phyloP scores from a whole-genome alignment of 2,329 filamentous ascomycete species.

The Verticillium zaregamsianum region DNA sequence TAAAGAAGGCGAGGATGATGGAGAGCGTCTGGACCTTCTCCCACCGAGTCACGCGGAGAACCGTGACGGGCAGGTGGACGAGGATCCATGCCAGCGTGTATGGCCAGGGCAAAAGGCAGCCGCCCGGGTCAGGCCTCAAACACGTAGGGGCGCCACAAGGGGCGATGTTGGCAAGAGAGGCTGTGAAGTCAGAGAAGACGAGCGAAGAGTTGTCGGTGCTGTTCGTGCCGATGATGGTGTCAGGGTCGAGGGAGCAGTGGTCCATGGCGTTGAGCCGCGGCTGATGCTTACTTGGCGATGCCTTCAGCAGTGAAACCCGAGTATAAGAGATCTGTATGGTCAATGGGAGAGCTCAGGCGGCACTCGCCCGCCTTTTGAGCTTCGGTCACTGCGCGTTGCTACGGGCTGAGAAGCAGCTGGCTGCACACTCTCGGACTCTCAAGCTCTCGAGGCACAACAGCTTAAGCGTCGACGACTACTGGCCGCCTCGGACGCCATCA shows the following conservation, averaged over 20 bases:
- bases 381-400: background rate
- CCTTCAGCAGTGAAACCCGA: background rate
- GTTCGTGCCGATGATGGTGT: background rate
- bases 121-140: conserved; percentile 9
- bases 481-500: background rate
- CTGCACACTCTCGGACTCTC: background rate
- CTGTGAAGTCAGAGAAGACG: background rate
- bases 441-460: background rate
- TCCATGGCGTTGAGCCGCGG: background rate
- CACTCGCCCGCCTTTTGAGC: background rate
- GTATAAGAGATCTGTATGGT: background rate
- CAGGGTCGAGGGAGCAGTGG: background rate
- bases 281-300: background rate
- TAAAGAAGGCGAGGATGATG: conserved; percentile 11
- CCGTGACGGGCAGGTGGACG: conserved; percentile 11
- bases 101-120: conserved; percentile 14
- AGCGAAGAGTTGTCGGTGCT: background rate
- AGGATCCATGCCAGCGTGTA: conserved; percentile 13
- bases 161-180: background rate
- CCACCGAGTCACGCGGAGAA: conserved; percentile 11
- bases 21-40: conserved; percentile 12
- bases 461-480: background rate
- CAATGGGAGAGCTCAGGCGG: background rate
- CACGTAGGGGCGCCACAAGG: conserved; percentile 1
- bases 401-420: background rate